phyloP scores from a whole-genome alignment of 768 basidiomycete genomes.

The Pleurotus platypus region DNA sequence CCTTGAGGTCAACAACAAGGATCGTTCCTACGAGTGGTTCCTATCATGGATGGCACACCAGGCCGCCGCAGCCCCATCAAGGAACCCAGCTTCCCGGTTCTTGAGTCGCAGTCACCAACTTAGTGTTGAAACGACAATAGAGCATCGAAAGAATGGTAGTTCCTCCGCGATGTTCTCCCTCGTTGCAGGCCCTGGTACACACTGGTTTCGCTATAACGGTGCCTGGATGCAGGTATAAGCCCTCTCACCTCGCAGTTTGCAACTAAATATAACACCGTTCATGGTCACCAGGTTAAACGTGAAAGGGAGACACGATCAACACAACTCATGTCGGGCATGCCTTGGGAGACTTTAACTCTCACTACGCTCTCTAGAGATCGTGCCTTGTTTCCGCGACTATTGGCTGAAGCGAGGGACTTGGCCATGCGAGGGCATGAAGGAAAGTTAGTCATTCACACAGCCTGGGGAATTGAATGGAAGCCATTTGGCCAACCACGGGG shows the following conservation, averaged over 20 bases:
- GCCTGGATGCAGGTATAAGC: conserved; percentile 90
- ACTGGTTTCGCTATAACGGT: conserved; percentile 85
- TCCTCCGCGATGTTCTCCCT: conserved; percentile 86
- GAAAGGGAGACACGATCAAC: conserved; percentile 93
- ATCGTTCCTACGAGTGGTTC: conserved; percentile 95
- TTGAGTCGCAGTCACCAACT: conserved; percentile 87
- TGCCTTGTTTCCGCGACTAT: conserved; percentile 69
- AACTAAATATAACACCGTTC: conserved; percentile 7
- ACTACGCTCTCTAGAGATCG: conserved; percentile 91
- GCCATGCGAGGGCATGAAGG: conserved; percentile 87
- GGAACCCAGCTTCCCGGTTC: background rate
- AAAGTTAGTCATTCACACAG: conserved; percentile 92
- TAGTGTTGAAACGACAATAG: conserved; percentile 89
- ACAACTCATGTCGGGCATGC: conserved; percentile 85
- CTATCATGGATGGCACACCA: conserved; percentile 92
- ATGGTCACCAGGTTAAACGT: conserved; percentile 70
- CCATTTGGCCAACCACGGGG: conserved; percentile 91
- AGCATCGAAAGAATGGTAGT: conserved; percentile 88
- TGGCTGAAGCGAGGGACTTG: conserved; percentile 86
- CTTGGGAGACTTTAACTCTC: conserved; percentile 96
- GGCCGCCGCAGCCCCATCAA: conserved; percentile 27
- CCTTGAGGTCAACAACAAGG: conserved; percentile 94
- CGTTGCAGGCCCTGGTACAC: conserved; percentile 94
- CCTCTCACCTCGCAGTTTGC: conserved; percentile 10
- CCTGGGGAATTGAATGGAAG: conserved; percentile 96